Evolutionary conservation across 768 basidiomycete genomes (phyloP).

Genomic region (Calocybe cyanea): DNA sequence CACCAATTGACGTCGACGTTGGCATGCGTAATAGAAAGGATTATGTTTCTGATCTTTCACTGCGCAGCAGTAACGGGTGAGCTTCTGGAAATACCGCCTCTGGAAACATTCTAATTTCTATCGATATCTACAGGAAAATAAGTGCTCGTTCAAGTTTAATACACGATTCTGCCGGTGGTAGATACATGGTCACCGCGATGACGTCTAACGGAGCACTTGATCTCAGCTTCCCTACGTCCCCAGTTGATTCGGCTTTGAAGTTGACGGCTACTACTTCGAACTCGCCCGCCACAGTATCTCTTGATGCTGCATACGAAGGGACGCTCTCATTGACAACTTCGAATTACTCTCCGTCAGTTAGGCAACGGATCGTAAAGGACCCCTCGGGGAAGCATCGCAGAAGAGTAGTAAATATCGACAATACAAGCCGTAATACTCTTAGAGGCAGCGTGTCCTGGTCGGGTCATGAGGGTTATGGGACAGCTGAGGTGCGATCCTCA

Average conservation of each 20-base stretch:
- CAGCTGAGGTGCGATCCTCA: slow-evolving; percentile 12
- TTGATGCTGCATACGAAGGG: slow-evolving; percentile 37
- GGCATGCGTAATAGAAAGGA: slow-evolving; percentile 27
- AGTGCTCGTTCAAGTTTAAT: slow-evolving; percentile 27
- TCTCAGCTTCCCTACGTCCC: slow-evolving; percentile 27
- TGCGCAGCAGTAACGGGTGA: slow-evolving; percentile 42
- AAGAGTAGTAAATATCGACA: slow-evolving; percentile 10
- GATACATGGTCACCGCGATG: slow-evolving; percentile 26
- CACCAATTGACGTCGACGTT: slow-evolving; percentile 33
- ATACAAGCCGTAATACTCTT: slow-evolving; percentile 1
- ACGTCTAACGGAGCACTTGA: slow-evolving; percentile 31
- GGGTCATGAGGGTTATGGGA: slow-evolving; percentile 12
- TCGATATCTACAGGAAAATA: slow-evolving; percentile 25
- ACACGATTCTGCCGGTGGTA: slow-evolving; percentile 26
- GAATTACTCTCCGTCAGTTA: slow-evolving; percentile 6
- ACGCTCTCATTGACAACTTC: slow-evolving; percentile 21
- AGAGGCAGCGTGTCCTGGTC: slow-evolving; percentile 18
- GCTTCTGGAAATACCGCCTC: slow-evolving; percentile 6
- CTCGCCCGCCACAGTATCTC: slow-evolving; percentile 24
- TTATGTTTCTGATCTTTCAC: slow-evolving; percentile 20
- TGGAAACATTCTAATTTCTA: background rate
- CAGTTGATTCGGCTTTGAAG: slow-evolving; percentile 31
- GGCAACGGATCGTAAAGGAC: slow-evolving; percentile 14
- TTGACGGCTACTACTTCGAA: slow-evolving; percentile 30
- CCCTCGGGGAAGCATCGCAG: slow-evolving; percentile 21